Conservation (phyloP, 2,329 filamentous ascomycete species). For the Bipolaris sorokiniana region DNA sequence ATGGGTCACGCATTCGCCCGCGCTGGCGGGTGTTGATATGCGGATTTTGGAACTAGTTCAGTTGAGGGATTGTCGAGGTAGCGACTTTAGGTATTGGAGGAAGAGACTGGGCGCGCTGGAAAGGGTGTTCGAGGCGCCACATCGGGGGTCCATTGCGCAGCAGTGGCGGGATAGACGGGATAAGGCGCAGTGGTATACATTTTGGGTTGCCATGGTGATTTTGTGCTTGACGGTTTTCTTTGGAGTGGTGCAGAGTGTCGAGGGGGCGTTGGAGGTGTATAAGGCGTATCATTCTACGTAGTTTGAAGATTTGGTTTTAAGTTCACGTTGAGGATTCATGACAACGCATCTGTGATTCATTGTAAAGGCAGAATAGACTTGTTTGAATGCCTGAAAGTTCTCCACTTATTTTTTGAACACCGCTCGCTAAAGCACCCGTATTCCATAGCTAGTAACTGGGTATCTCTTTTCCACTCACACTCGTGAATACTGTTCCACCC, state of each 20-base stretch:
- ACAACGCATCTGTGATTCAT: too few species aligned
- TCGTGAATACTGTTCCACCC: not conserved
- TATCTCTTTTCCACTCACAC: not conserved
- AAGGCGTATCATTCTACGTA: constrained; percentile 20
- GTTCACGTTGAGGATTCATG: too few species aligned
- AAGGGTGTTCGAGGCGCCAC: too few species aligned
- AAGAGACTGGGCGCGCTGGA: too few species aligned
- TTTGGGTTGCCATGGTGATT: not conserved
- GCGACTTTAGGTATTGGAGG: too few species aligned
- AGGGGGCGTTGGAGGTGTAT: constrained; percentile 52
- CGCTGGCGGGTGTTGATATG: too few species aligned
- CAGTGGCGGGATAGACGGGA: not conserved
- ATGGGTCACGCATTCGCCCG: too few species aligned
- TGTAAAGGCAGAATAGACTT: too few species aligned
- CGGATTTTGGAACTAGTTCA: too few species aligned
- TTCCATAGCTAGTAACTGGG: not conserved
- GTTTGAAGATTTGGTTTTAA: too few species aligned
- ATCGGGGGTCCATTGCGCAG: not conserved
- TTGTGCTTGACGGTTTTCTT: constrained; percentile 37
- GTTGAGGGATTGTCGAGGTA: too few species aligned
- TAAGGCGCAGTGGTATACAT: not conserved
- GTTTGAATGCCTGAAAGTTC: too few species aligned
- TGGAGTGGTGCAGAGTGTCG: constrained; percentile 51
- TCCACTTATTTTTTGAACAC: not conserved
- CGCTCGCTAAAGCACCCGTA: not conserved